Evolutionary conservation across 805 yeast species (phyloP).

Genomic region (Kurtzmaniella cleridarum): DNA sequence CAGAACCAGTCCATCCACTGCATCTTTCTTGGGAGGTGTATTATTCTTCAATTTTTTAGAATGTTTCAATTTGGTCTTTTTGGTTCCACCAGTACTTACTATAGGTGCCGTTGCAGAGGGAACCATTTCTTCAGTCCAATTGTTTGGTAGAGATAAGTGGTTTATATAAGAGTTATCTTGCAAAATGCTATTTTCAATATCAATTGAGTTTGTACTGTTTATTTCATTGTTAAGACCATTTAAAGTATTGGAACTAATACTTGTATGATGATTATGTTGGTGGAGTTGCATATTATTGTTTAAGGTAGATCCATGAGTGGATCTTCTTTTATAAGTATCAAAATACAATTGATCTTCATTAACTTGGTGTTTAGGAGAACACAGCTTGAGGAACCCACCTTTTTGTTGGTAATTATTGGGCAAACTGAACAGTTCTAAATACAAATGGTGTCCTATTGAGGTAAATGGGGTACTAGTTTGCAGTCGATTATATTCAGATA

Average conservation of each 20-base stretch:
- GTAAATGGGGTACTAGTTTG: background rate
- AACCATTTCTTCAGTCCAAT: background rate
- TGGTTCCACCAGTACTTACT: too few species aligned
- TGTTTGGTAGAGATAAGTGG: background rate
- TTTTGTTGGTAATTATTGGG: background rate
- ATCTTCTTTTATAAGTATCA: background rate
- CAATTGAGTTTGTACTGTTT: background rate
- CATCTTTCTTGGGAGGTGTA: conserved; percentile 3
- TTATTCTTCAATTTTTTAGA: conserved; percentile 3
- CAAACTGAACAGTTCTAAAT: background rate
- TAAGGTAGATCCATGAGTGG: background rate
- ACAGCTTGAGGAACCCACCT: background rate
- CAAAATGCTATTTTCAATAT: background rate
- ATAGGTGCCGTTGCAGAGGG: too few species aligned
- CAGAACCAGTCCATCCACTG: conserved; percentile 13
- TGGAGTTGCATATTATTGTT: background rate
- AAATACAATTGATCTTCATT: background rate
- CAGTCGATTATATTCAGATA: too few species aligned
- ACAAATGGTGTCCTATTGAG: background rate
- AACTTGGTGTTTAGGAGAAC: background rate
- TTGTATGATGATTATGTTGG: too few species aligned
- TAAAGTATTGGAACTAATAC: too few species aligned
- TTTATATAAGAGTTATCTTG: background rate
- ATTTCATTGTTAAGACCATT: too few species aligned
- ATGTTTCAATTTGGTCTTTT: background rate